Conservation (phyloP, 1,284 basidiomycete genomes). For the Sparassis latifolia region DNA sequence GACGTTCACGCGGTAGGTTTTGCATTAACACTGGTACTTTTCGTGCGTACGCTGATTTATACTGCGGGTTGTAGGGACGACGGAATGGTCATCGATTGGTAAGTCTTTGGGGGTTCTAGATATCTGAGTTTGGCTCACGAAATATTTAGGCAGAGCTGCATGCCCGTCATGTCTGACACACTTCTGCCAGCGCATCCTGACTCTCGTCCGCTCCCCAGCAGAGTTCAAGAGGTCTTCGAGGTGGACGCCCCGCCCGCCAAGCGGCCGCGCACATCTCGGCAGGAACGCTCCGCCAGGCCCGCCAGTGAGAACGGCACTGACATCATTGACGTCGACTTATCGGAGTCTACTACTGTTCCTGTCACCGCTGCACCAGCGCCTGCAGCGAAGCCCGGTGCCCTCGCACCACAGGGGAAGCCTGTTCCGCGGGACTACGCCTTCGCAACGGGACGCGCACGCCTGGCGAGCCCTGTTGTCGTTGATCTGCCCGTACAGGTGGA, state of each 20-base stretch:
- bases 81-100: conserved; percentile 29
- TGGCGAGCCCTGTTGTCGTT: too few relatives aligned
- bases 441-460: too few relatives aligned
- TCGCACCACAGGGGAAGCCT: too few relatives aligned
- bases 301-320: not conserved
- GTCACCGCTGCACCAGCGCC: not conserved
- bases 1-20: conserved; percentile 18
- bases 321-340: not conserved
- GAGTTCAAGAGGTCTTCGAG: not conserved
- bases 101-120: conserved; percentile 1
- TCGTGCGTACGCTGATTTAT: not conserved
- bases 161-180: conserved; percentile 19
- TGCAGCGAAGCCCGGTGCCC: not conserved
- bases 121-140: not conserved
- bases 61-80: conserved; percentile 18
- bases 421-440: too few relatives aligned
- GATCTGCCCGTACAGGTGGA: too few relatives aligned
- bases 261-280: not conserved
- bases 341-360: not conserved
- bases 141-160: conserved; percentile 12
- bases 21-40: not conserved
- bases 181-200: conserved; percentile 6
- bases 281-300: not conserved
- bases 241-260: not conserved
- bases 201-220: not conserved